Percentiles rank a stretch among this genome's conserved stretches.
These are phyloP conservation scores for Desmodesmus armatus DNA, from an alignment of 139 green algal species.

Conservation along the genomic window DNA sequence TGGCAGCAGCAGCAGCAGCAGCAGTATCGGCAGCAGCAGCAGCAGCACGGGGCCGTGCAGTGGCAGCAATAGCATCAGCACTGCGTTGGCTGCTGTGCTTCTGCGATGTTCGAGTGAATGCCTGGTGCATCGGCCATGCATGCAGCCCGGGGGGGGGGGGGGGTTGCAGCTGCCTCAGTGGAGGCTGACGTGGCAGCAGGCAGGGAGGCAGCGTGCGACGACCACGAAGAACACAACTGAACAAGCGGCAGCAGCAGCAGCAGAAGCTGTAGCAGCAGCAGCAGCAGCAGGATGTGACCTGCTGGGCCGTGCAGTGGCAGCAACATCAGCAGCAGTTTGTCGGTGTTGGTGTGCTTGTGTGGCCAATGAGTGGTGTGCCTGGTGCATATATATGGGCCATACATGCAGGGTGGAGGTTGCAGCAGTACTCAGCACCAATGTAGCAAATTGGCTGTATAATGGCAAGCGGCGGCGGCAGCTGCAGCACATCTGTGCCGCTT, in stretches of 20 bases:
- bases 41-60: not conserved
- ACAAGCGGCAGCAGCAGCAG: constrained; percentile 6
- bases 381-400: not conserved
- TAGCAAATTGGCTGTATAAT: not conserved
- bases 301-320: not conserved
- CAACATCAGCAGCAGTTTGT: not conserved
- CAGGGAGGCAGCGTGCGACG: constrained; percentile 24
- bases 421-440: not conserved
- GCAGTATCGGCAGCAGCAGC: not conserved
- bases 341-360: not conserved
- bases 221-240: not conserved
- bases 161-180: constrained; percentile 45
- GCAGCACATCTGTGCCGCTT: not conserved
- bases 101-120: too few relatives aligned
- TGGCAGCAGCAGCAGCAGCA: not conserved
- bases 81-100: too few relatives aligned
- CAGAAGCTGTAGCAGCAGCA: not conserved
- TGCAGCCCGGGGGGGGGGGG: too few relatives aligned
- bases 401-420: not conserved
- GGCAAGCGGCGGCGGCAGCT: not conserved
- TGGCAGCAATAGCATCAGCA: too few relatives aligned
- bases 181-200: constrained; percentile 57
- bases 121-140: too few relatives aligned
- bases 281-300: not conserved
- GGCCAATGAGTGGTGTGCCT: not conserved